Percentiles rank a stretch among this genome's conserved stretches.
Evolutionary conservation across 2,329 filamentous ascomycete genomes (phyloP).

Genomic region (Aspergillus brunneoviolaceus): DNA sequence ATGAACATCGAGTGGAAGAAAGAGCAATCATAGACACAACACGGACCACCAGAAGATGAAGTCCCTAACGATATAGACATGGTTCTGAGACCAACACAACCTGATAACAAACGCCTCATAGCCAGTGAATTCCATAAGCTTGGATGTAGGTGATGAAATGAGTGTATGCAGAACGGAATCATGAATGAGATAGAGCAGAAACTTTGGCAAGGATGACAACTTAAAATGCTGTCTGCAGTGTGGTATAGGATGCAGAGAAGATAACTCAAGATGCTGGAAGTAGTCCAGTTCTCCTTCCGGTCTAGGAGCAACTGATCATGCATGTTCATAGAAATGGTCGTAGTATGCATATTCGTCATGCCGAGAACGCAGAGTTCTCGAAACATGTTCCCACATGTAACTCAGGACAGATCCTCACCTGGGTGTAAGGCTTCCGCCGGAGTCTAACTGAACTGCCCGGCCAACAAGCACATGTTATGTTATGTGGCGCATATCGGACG

Average conservation of each 20-base stretch:
- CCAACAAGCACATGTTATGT: background rate
- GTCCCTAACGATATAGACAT: slow-evolving; percentile 12
- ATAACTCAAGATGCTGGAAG: slow-evolving; percentile 1
- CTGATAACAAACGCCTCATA: slow-evolving; percentile 12
- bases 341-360: slow-evolving; percentile 24
- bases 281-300: slow-evolving; percentile 2
- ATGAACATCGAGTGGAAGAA: background rate
- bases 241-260: slow-evolving; percentile 5
- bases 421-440: background rate
- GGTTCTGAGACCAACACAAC: slow-evolving; percentile 8
- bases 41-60: slow-evolving; percentile 13
- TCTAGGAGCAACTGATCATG: slow-evolving; percentile 17
- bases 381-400: background rate
- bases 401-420: background rate
- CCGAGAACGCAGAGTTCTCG: slow-evolving; percentile 9
- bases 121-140: slow-evolving; percentile 5
- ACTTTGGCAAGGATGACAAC: background rate
- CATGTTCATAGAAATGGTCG: slow-evolving; percentile 22
- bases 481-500: background rate
- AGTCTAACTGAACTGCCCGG: background rate
- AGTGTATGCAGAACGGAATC: slow-evolving; percentile 6
- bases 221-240: background rate
- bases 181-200: slow-evolving; percentile 3
- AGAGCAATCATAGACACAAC: slow-evolving; percentile 9
- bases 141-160: slow-evolving; percentile 9